Percentiles rank a stretch among this genome's conserved stretches.
Evolutionary conservation across 352 stramenopile species (phyloP).

Genomic region (Phytophthora cryptogea): DNA sequence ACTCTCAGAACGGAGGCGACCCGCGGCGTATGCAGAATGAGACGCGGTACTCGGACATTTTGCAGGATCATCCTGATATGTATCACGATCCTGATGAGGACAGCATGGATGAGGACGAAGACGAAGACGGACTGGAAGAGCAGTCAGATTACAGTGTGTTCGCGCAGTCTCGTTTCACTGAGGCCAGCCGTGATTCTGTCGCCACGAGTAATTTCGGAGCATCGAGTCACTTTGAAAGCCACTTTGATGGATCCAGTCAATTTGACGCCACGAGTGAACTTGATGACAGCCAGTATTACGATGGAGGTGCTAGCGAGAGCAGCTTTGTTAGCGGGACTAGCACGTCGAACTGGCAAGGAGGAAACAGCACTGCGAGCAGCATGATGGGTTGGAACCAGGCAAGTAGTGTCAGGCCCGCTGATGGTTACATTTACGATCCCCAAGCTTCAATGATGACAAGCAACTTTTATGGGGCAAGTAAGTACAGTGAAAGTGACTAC

Average conservation of each 20-base stretch:
- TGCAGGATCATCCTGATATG: constrained; percentile 32
- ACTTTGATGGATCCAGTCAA: constrained; percentile 29
- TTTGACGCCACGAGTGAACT: constrained; percentile 28
- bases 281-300: constrained; percentile 44
- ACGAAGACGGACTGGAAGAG: constrained; percentile 58
- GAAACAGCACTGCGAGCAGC: constrained; percentile 33
- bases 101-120: constrained; percentile 41
- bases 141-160: constrained; percentile 63
- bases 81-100: constrained; percentile 36
- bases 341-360: constrained; percentile 37
- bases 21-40: constrained; percentile 37
- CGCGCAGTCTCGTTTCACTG: constrained; percentile 58
- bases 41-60: constrained; percentile 50
- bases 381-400: constrained; percentile 29
- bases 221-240: constrained; percentile 30
- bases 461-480: constrained; percentile 42
- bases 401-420: constrained; percentile 22
- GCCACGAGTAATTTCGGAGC: constrained; percentile 29
- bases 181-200: constrained; percentile 44
- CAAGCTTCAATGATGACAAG: constrained; percentile 30
- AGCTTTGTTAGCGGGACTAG: constrained; percentile 42
- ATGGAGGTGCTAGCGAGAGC: constrained; percentile 27
- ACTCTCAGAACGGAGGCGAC: constrained; percentile 16
- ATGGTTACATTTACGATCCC: constrained; percentile 35
- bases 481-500: constrained; percentile 26